Evolutionary conservation across 2,329 filamentous ascomycete species (phyloP).

Genomic region (Fonsecaea nubica): DNA sequence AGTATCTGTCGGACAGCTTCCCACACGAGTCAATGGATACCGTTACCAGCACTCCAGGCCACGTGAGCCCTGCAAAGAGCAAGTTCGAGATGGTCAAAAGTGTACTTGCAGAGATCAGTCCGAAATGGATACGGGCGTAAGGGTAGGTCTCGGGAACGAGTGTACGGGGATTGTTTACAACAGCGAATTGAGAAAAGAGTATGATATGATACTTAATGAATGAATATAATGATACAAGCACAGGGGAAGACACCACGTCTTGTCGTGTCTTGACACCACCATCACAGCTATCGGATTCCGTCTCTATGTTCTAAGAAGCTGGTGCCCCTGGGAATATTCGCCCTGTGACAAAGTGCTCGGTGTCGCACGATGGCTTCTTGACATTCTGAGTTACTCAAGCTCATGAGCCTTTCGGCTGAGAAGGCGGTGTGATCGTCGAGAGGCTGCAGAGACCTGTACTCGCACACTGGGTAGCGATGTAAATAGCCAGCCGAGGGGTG

Average conservation of each 20-base stretch:
- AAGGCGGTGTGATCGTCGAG: not conserved
- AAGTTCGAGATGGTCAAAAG: constrained; percentile 9
- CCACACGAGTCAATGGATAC: constrained; percentile 8
- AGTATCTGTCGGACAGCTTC: constrained; percentile 13
- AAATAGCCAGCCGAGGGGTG: not conserved
- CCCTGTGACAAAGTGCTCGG: not conserved
- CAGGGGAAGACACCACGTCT: too few species aligned
- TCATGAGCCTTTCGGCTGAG: not conserved
- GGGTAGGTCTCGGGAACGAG: not conserved
- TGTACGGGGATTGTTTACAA: too few species aligned
- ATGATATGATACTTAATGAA: not conserved
- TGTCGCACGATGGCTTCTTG: not conserved
- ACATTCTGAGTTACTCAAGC: not conserved
- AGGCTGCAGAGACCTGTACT: not conserved
- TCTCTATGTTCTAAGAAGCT: too few species aligned
- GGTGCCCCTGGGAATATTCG: too few species aligned
- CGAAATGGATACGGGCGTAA: constrained; percentile 12
- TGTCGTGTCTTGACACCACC: too few species aligned
- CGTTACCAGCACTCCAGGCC: not conserved
- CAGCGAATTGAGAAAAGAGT: too few species aligned
- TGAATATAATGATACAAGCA: constrained; percentile 6
- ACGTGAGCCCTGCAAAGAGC: not conserved
- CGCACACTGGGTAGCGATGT: too few species aligned
- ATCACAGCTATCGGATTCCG: too few species aligned
- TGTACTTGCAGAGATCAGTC: constrained; percentile 11